These are phyloP conservation scores for Triticum timopheevii DNA, from an alignment of 176 grass and related monocot genomes.

Conservation along the genomic window DNA sequence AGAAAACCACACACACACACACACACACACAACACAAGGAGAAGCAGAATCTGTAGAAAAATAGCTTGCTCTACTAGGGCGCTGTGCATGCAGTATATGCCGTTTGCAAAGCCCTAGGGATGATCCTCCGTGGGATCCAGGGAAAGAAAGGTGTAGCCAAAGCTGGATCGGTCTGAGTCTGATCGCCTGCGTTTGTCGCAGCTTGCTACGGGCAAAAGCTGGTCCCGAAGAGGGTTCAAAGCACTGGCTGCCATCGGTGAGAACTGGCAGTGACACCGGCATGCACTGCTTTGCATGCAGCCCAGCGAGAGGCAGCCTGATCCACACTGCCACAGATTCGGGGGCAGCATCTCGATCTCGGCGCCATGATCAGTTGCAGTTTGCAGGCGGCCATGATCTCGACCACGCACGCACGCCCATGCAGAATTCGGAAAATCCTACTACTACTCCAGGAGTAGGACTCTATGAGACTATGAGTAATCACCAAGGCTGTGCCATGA, in stretches of 20 bases:
- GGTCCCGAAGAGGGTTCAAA: conserved; percentile 3
- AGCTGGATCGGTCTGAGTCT: no score
- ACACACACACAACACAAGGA: background rate
- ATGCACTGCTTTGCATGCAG: no score
- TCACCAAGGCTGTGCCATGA: no score
- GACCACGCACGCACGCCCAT: background rate
- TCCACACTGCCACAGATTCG: no score
- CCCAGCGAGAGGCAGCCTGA: background rate
- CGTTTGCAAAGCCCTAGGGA: background rate
- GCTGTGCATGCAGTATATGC: background rate
- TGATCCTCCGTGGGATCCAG: background rate
- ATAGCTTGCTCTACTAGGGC: background rate
- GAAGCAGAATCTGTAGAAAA: background rate
- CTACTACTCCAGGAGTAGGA: no score
- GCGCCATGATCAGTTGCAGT: background rate
- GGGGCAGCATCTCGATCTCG: no score
- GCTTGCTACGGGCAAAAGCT: background rate
- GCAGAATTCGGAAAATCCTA: background rate
- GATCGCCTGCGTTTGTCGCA: background rate
- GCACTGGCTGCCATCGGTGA: conserved; percentile 1
- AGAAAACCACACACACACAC: background rate
- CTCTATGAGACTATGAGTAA: no score
- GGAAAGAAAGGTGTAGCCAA: no score
- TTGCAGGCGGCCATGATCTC: background rate
- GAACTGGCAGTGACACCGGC: conserved; percentile 28